Evolutionary conservation across 2,329 filamentous ascomycete species (phyloP).

Genomic region (Hymenoscyphus fructigenus): DNA sequence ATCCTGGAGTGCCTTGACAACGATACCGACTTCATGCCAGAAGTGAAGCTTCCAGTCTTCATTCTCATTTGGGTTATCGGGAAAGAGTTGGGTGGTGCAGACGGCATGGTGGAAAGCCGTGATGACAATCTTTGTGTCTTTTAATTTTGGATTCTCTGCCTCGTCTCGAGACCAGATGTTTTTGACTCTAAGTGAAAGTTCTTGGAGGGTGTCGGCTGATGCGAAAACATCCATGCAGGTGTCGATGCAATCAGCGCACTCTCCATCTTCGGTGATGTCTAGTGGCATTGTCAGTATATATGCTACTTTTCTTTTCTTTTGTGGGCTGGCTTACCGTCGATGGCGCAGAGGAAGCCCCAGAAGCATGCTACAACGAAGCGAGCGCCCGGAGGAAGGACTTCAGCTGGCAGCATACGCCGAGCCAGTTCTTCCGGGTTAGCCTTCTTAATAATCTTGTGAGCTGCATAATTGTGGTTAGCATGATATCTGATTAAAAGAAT

Average conservation of each 20-base stretch:
- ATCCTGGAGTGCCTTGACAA: constrained; percentile 6
- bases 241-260: constrained; percentile 9
- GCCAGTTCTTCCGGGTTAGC: constrained; percentile 10
- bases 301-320: neutral
- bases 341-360: constrained; percentile 10
- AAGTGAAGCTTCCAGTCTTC: constrained; percentile 12
- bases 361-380: constrained; percentile 12
- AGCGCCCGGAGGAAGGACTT: constrained; percentile 4
- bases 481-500: neutral
- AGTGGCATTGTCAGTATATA: neutral
- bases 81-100: neutral
- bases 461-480: constrained; percentile 1
- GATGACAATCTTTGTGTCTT: constrained; percentile 11
- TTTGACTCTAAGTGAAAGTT: constrained; percentile 2
- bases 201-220: neutral
- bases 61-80: neutral
- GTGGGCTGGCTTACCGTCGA: constrained; percentile 4
- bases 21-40: constrained; percentile 9
- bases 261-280: constrained; percentile 12
- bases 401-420: constrained; percentile 5
- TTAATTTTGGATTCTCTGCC: constrained; percentile 3
- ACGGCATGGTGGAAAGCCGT: constrained; percentile 11
- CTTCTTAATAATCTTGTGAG: constrained; percentile 9
- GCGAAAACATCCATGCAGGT: constrained; percentile 3
- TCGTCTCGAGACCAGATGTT: constrained; percentile 9